Conservation (phyloP, 2,329 filamentous ascomycete species). For the Lithohypha guttulata region DNA sequence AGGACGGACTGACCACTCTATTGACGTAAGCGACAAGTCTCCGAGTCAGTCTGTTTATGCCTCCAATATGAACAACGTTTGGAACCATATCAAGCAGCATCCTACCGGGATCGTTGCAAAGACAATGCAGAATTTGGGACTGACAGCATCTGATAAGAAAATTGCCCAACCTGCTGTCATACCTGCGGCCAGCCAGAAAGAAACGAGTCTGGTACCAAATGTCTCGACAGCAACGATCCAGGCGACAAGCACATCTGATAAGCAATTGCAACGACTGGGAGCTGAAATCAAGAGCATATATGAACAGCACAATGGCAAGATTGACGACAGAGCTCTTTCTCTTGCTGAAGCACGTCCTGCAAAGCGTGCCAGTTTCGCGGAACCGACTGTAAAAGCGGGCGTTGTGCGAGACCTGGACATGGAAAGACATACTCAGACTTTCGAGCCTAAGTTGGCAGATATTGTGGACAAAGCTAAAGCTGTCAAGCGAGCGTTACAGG, state of each 20-base stretch:
- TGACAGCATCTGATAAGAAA: constrained; percentile 11
- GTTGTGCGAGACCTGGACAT: constrained; percentile 15
- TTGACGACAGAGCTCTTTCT: constrained; percentile 7
- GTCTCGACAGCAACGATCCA: background rate
- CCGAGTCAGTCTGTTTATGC: constrained; percentile 1
- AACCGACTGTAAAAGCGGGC: constrained; percentile 17
- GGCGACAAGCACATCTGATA: background rate
- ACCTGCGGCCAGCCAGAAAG: constrained; percentile 2
- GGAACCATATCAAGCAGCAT: constrained; percentile 18
- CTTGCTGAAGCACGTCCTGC: too few relatives aligned
- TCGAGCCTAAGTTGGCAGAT: constrained; percentile 17
- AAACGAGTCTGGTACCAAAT: background rate
- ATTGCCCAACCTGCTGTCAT: background rate
- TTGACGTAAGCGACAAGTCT: background rate
- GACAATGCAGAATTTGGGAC: constrained; percentile 16
- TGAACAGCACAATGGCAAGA: constrained; percentile 20
- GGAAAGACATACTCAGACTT: constrained; percentile 14
- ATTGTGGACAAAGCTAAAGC: constrained; percentile 16
- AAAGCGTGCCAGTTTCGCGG: background rate
- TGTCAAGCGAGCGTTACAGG: constrained; percentile 7
- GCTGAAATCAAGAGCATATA: constrained; percentile 20
- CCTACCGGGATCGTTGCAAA: constrained; percentile 20
- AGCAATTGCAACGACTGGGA: constrained; percentile 13
- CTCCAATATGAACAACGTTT: constrained; percentile 12
- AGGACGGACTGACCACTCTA: constrained; percentile 11